These are phyloP conservation scores for Sambucus nigra DNA, from an alignment of 129 eudicot genomes.

Conservation along the genomic window DNA sequence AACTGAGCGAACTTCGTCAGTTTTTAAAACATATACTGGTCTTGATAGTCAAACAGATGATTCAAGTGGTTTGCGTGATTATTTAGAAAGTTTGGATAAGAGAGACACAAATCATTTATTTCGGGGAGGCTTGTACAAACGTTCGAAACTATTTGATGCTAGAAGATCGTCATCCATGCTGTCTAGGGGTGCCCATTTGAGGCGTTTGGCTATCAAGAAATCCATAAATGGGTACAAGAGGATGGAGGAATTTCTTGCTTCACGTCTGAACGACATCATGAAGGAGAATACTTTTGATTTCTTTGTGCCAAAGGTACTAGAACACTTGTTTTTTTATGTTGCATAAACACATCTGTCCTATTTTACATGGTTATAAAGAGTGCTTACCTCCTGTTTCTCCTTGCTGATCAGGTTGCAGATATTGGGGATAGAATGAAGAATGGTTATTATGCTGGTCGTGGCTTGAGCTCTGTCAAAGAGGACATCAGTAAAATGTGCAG, in stretches of 20 bases:
- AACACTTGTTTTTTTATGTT: neutral
- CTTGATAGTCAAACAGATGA: conserved; percentile 54
- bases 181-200: conserved; percentile 85
- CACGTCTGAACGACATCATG: conserved; percentile 69
- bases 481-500: conserved; percentile 88
- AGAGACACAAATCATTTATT: conserved; percentile 87
- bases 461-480: conserved; percentile 71
- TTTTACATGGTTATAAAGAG: neutral
- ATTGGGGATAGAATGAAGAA: conserved; percentile 60
- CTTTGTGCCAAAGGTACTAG: conserved; percentile 72
- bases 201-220: conserved; percentile 81
- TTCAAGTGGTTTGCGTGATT: conserved; percentile 81
- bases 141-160: conserved; percentile 86
- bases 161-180: conserved; percentile 75
- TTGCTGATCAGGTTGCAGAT: conserved; percentile 56
- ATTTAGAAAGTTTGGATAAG: conserved; percentile 71
- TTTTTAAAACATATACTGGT: conserved; percentile 20
- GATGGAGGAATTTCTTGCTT: conserved; percentile 65
- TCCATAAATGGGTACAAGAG: conserved; percentile 67
- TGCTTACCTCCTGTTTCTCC: neutral
- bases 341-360: no score
- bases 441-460: conserved; percentile 87
- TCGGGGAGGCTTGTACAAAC: conserved; percentile 77
- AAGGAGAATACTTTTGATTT: conserved; percentile 67
- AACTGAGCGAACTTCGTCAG: conserved; percentile 33